Base-by-base conservation (phyloP, 768 basidiomycete species). In the Peribolospora kevripleyi region DNA sequence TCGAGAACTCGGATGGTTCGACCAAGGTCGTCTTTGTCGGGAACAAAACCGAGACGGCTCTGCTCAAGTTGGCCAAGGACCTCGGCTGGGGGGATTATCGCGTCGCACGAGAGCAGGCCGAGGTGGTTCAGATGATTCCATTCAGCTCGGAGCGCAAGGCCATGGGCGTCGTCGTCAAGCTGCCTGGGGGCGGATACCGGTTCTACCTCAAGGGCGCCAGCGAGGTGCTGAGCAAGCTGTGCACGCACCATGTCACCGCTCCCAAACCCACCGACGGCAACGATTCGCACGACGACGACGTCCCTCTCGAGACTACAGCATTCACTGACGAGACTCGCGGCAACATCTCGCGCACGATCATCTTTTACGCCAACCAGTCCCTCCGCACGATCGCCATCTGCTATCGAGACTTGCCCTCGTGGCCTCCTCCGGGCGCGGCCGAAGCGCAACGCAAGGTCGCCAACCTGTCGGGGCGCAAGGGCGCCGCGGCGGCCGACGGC, bases 331-430 rank as follows among this genome's bases (percentile, higher is more conserved):
- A 79, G 13, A 77, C 80, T 10, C 71, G 73, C 57, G 80, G 82
- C 63, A 95, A 95, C 65, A 85, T 95, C 65, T 75, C 74, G 38
- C 76, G 84, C 49, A 95, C 91, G 10, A 95, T 90, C 68, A 90
- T 91, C 60, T 91, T 93, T 69, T 97, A 98, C 66, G 90, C 90
- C 62, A 90, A 90, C 67, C 91, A 97, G 70, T 82, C 79, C 9
- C 78, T 95, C 7, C 78, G 91, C 51, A 95, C 93, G 2, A 84
- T 98, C 60, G 87, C 90, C 1, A 68, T 95, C 48, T 93, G 90
- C 67, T 95, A 95, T 65, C 75, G 79, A 50, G 90, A 98, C 64
- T 80, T 93, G 55, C 66, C 77, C 5, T 66, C 71, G 0, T 95
- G 91, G 90, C 91, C 91, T 8, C 88, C 90, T 4, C 62, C 68